Conservation (phyloP, 192 early-diverging fungal species). For the Gamsiella multidivaricata region DNA sequence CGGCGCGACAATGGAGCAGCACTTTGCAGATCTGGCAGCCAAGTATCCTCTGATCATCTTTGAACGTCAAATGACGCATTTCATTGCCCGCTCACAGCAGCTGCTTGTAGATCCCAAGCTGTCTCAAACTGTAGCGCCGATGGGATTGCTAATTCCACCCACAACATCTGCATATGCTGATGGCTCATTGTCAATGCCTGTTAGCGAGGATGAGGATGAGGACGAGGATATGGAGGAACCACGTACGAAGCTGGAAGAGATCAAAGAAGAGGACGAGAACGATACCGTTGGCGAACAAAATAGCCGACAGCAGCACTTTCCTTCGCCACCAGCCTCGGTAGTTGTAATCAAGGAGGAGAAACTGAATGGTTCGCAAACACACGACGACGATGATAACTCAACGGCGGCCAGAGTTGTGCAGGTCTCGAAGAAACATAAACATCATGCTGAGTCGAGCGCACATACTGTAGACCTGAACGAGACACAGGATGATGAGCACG, state of each 20-base stretch:
- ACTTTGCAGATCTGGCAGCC: slow-evolving; percentile 56
- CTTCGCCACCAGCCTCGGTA: neutral
- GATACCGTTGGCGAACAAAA: too few relatives aligned
- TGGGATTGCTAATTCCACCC: slow-evolving; percentile 40
- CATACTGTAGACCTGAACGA: neutral
- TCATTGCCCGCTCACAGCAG: slow-evolving; percentile 58
- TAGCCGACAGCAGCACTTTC: neutral
- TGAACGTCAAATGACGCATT: slow-evolving; percentile 62
- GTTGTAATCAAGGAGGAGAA: slow-evolving; percentile 18
- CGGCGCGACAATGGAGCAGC: slow-evolving; percentile 39
- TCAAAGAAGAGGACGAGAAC: slow-evolving; percentile 39
- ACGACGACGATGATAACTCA: slow-evolving; percentile 43
- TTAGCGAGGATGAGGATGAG: slow-evolving; percentile 60
- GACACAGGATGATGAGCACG: neutral
- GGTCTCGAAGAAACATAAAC: slow-evolving; percentile 46
- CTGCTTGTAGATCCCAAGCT: slow-evolving; percentile 58
- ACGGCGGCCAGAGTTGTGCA: slow-evolving; percentile 46
- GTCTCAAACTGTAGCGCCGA: slow-evolving; percentile 40
- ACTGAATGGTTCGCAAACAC: neutral
- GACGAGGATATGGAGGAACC: slow-evolving; percentile 29
- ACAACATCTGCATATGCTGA: slow-evolving; percentile 52
- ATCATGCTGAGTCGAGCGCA: slow-evolving; percentile 1
- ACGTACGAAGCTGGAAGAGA: slow-evolving; percentile 28
- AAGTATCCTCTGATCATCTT: slow-evolving; percentile 59
- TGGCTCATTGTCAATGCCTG: slow-evolving; percentile 64